Evolutionary conservation across 257 asterid species (phyloP).

Genomic region (Solanum neorickii): DNA sequence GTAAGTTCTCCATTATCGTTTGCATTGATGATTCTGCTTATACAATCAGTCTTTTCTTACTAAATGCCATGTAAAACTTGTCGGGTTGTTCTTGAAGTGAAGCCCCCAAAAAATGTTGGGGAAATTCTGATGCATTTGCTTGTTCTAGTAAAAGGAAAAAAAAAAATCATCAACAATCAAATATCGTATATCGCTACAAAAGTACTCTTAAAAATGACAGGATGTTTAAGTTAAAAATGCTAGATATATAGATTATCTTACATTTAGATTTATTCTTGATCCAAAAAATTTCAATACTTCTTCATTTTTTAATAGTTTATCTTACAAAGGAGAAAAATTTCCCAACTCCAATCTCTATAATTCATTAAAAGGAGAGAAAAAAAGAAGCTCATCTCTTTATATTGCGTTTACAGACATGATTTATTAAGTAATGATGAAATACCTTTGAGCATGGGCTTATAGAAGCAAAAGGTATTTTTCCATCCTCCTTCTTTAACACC

Average conservation of each 20-base stretch:
- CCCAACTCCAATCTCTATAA: not conserved
- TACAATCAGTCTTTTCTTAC: conserved; percentile 65
- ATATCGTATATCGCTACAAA: no score
- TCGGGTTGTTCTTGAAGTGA: conserved; percentile 77
- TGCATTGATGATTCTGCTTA: conserved; percentile 82
- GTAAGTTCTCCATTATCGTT: conserved; percentile 84
- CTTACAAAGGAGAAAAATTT: not conserved
- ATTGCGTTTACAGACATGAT: no score
- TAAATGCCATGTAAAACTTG: conserved; percentile 62
- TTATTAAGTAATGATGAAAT: no score
- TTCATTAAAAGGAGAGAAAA: not conserved
- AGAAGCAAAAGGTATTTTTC: no score
- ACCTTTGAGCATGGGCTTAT: no score
- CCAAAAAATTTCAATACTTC: not conserved
- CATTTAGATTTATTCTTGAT: not conserved
- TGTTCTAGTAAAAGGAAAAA: conserved; percentile 35
- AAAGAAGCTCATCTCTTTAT: no score
- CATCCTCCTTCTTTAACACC: no score
- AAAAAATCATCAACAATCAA: not conserved
- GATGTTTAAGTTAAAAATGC: no score
- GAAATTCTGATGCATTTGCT: conserved; percentile 41
- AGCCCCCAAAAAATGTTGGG: conserved; percentile 81
- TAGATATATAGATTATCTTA: no score
- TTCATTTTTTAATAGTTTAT: not conserved
- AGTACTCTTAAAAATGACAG: no score